Evolutionary conservation across 805 yeast species (phyloP).

Genomic region (Dipodascopsis uninucleata): DNA sequence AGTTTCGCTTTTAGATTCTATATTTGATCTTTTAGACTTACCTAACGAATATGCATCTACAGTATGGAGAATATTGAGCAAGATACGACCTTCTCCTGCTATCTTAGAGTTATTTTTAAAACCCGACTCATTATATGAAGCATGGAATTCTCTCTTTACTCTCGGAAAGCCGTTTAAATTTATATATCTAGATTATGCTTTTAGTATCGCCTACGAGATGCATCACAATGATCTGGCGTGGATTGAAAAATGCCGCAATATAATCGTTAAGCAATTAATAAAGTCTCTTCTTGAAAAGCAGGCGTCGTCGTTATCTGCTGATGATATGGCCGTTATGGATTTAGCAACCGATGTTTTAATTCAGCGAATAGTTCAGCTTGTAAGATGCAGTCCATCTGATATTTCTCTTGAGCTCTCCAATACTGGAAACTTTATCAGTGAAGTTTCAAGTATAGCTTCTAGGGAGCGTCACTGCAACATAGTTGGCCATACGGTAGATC

Average conservation of each 20-base stretch:
- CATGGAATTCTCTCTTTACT: constrained; percentile 12
- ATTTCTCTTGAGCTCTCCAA: too few relatives aligned
- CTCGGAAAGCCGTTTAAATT: constrained; percentile 6
- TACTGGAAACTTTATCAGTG: too few relatives aligned
- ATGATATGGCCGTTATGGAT: too few relatives aligned
- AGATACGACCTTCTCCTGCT: constrained; percentile 10
- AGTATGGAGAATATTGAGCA: constrained; percentile 3
- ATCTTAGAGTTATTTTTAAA: constrained; percentile 3
- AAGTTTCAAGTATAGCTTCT: too few relatives aligned
- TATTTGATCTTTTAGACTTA: constrained; percentile 7
- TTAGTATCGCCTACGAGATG: background rate
- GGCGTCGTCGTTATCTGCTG: too few relatives aligned
- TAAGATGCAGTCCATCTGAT: too few relatives aligned
- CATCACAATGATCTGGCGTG: background rate
- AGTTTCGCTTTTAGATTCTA: constrained; percentile 1
- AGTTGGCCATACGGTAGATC: too few relatives aligned
- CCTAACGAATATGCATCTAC: constrained; percentile 14
- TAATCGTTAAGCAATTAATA: constrained; percentile 2
- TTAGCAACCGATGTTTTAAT: too few relatives aligned
- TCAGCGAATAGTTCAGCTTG: too few relatives aligned
- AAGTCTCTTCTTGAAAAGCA: too few relatives aligned
- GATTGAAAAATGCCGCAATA: constrained; percentile 5
- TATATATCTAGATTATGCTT: constrained; percentile 11
- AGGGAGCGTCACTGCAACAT: too few relatives aligned
- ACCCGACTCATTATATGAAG: constrained; percentile 5